phyloP scores from a whole-genome alignment of 495 filamentous ascomycete genomes.

The Aspergillus asperescens region DNA sequence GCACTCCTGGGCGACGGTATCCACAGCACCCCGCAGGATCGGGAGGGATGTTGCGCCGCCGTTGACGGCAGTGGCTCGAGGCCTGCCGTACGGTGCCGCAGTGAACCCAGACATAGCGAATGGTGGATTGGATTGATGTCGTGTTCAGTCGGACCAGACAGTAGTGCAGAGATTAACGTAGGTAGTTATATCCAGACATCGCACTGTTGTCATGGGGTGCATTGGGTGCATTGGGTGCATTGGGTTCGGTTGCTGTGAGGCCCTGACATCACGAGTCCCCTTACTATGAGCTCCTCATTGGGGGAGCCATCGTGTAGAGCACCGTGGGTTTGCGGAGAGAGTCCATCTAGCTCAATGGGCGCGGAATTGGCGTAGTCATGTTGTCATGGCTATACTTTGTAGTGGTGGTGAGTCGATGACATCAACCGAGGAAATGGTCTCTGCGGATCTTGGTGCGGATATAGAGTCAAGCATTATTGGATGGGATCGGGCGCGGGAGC shows the following conservation, averaged over 20 bases:
- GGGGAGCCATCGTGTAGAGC: neutral
- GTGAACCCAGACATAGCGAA: neutral
- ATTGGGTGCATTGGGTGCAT: too few relatives aligned
- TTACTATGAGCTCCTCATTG: neutral
- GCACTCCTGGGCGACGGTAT: conserved; percentile 33
- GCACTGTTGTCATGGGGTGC: neutral
- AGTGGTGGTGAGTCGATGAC: conserved; percentile 15
- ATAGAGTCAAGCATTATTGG: neutral
- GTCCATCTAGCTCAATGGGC: neutral
- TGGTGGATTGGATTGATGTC: neutral
- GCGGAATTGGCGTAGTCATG: conserved; percentile 19
- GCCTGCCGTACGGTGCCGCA: conserved; percentile 17
- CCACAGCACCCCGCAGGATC: conserved; percentile 32
- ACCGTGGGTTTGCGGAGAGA: neutral
- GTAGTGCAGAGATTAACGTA: neutral
- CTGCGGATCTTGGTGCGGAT: neutral
- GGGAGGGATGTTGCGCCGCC: conserved; percentile 14
- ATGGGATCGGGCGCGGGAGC: neutral
- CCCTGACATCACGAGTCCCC: conserved; percentile 21
- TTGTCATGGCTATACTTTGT: conserved; percentile 14
- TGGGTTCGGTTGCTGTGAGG: conserved; percentile 1
- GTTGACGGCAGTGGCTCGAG: conserved; percentile 13
- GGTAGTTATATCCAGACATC: conserved; percentile 2
- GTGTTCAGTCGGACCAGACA: neutral
- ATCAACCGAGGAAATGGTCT: conserved; percentile 5